phyloP scores from a whole-genome alignment of 2,329 filamentous ascomycete species.

The Aspergillus fumigatiaffinis region DNA sequence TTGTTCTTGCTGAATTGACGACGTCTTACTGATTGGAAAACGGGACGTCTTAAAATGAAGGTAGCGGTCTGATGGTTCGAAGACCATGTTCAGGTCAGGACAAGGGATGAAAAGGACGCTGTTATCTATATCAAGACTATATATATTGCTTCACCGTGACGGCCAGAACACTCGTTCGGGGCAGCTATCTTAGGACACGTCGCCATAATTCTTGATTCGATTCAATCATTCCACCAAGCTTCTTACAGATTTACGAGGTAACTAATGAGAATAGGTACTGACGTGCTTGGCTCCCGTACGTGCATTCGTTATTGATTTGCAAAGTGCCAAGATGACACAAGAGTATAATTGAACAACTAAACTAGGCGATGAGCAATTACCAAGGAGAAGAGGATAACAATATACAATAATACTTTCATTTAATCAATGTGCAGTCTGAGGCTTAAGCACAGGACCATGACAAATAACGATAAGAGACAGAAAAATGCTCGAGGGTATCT shows the following conservation, averaged over 20 bases:
- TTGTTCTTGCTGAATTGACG: background rate
- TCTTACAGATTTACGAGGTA: background rate
- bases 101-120: background rate
- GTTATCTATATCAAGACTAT: background rate
- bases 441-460: background rate
- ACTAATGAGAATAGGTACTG: background rate
- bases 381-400: background rate
- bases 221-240: background rate
- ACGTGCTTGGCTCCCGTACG: background rate
- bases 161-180: background rate
- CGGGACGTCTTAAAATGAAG: background rate
- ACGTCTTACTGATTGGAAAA: background rate
- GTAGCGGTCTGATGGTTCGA: background rate
- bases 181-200: background rate
- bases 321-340: background rate
- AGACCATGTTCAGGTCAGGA: background rate
- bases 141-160: background rate
- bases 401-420: background rate
- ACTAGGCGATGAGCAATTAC: background rate
- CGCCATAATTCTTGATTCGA: background rate
- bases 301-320: background rate
- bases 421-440: background rate
- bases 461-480: background rate
- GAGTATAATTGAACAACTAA: background rate
- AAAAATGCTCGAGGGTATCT: slow-evolving; percentile 26